These are phyloP conservation scores for Aureobasidium sp. DNA, from an alignment of 2,329 filamentous ascomycete species.

Conservation along the genomic window DNA sequence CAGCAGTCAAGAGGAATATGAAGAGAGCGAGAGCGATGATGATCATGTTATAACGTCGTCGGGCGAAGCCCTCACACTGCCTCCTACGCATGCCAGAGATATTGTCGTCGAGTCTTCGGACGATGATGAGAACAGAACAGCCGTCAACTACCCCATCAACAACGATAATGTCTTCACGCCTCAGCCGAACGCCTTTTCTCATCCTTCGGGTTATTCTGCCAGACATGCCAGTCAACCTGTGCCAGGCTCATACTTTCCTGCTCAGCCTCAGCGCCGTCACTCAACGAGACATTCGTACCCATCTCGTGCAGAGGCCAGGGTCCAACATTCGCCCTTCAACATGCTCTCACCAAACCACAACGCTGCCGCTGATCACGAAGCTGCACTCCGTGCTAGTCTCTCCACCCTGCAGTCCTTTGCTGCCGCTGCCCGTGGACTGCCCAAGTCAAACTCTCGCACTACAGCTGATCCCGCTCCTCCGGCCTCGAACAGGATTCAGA, in stretches of 20 bases:
- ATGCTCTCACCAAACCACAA: slow-evolving; percentile 67
- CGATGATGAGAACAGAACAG: slow-evolving; percentile 63
- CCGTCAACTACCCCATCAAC: slow-evolving; percentile 55
- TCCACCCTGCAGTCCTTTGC: slow-evolving; percentile 93
- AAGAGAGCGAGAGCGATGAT: slow-evolving; percentile 85
- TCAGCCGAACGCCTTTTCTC: slow-evolving; percentile 86
- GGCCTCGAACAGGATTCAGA: slow-evolving; percentile 33
- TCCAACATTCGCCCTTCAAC: slow-evolving; percentile 51
- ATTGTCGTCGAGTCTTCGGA: slow-evolving; percentile 28
- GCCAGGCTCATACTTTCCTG: slow-evolving; percentile 35
- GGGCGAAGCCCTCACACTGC: slow-evolving; percentile 40
- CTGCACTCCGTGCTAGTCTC: slow-evolving; percentile 82
- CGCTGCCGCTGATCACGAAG: slow-evolving; percentile 69
- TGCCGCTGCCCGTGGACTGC: slow-evolving; percentile 73
- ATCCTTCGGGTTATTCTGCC: slow-evolving; percentile 50
- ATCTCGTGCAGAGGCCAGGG: slow-evolving; percentile 21
- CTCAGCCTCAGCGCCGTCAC: slow-evolving; percentile 23
- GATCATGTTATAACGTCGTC: slow-evolving; percentile 61
- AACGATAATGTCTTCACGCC: slow-evolving; percentile 59
- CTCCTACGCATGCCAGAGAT: background rate
- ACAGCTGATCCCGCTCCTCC: slow-evolving; percentile 19
- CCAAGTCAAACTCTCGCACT: slow-evolving; percentile 47
- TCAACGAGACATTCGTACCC: slow-evolving; percentile 29
- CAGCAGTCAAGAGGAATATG: slow-evolving; percentile 90
- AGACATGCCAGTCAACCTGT: slow-evolving; percentile 42